A percentile compares a stretch with the other conserved stretches of the same genome.
Conservation (phyloP, 2,329 filamentous ascomycete genomes). For the Sclerotinia trifoliorum region DNA sequence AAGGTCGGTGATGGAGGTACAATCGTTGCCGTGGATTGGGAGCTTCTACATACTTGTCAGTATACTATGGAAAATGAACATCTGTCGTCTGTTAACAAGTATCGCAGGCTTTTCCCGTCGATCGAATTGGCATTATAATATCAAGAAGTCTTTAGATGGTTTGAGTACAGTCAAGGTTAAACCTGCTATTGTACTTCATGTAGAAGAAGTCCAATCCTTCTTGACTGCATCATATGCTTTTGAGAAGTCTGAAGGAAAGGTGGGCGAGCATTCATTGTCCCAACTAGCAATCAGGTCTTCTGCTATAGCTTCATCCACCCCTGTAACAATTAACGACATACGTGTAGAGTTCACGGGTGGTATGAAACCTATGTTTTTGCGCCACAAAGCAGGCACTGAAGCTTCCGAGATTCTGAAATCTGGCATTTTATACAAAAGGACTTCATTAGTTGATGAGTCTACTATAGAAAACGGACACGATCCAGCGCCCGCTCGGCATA, state of each 20-base stretch:
- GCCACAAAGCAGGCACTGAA: constrained; percentile 30
- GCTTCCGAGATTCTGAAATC: constrained; percentile 1
- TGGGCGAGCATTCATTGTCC: constrained; percentile 57
- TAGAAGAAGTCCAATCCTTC: constrained; percentile 54
- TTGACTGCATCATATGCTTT: constrained; percentile 58
- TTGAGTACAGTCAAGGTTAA: constrained; percentile 45
- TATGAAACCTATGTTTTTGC: constrained; percentile 54
- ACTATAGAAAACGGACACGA: neutral
- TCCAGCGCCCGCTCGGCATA: constrained; percentile 38
- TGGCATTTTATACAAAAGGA: constrained; percentile 26
- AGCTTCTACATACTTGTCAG: constrained; percentile 59
- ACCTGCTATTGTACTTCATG: constrained; percentile 52
- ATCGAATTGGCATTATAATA: constrained; percentile 60
- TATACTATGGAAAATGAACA: constrained; percentile 23
- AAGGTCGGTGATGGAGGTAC: constrained; percentile 53
- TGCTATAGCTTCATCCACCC: constrained; percentile 52
- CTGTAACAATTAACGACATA: constrained; percentile 53
- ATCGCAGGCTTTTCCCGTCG: constrained; percentile 52
- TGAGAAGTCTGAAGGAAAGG: constrained; percentile 56
- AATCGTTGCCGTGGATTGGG: constrained; percentile 63
- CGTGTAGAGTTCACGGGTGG: constrained; percentile 57
- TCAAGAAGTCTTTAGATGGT: constrained; percentile 55
- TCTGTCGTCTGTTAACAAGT: constrained; percentile 28
- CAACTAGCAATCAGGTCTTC: constrained; percentile 59
- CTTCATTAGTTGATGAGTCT: constrained; percentile 30